phyloP scores from a whole-genome alignment of 805 yeast genomes.

The Wickerhamia fluorescens region DNA sequence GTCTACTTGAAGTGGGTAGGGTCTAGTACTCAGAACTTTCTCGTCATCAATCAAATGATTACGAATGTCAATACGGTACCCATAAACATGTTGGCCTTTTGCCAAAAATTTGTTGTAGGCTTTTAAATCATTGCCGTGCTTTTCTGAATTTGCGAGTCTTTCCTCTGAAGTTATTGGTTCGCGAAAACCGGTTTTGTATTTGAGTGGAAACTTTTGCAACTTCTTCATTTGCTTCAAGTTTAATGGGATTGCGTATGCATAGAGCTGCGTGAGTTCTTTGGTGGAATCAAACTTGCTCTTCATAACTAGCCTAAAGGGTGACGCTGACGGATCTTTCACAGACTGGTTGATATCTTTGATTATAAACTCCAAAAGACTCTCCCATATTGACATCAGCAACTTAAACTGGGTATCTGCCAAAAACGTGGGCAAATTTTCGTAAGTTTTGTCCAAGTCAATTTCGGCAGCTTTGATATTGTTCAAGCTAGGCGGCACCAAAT shows the following conservation, averaged over 20 bases:
- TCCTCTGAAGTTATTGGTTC: conserved; percentile 17
- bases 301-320: conserved; percentile 24
- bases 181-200: conserved; percentile 26
- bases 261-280: conserved; percentile 9
- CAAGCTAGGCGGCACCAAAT: conserved; percentile 5
- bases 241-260: conserved; percentile 27
- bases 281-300: conserved; percentile 5
- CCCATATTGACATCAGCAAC: conserved; percentile 21
- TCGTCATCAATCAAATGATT: conserved; percentile 13
- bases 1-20: conserved; percentile 17
- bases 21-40: conserved; percentile 8
- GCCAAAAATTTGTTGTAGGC: conserved; percentile 16
- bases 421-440: conserved; percentile 32
- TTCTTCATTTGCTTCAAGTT: conserved; percentile 11
- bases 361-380: conserved; percentile 21
- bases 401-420: conserved; percentile 68
- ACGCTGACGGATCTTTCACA: not conserved
- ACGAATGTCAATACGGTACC: conserved; percentile 16
- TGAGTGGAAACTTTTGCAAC: conserved; percentile 18
- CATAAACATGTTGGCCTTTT: conserved; percentile 11
- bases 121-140: conserved; percentile 20
- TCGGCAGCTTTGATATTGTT: conserved; percentile 1
- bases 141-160: conserved; percentile 15
- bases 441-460: conserved; percentile 2
- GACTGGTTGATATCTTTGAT: conserved; percentile 19